Evolutionary conservation across 2,329 filamentous ascomycete species (phyloP).

Genomic region (Cadophora malorum): DNA sequence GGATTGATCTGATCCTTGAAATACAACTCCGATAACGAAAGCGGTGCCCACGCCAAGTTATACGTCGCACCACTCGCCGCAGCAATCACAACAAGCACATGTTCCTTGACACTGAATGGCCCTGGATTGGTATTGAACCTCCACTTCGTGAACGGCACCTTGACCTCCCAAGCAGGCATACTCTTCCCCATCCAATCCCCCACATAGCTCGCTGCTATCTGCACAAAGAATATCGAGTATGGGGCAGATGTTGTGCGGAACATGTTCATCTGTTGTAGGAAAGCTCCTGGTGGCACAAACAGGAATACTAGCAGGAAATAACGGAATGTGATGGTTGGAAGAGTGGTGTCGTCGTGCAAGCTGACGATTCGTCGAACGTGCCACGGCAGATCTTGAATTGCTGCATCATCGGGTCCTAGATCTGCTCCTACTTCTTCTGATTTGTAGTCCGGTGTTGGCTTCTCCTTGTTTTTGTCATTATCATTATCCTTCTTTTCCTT

Average conservation of each 20-base stretch:
- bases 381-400: conserved; percentile 59
- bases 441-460: conserved; percentile 5
- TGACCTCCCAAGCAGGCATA: conserved; percentile 54
- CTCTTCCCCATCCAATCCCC: conserved; percentile 52
- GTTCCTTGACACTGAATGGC: conserved; percentile 43
- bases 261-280: conserved; percentile 61
- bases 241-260: conserved; percentile 60
- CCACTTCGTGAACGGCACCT: conserved; percentile 48
- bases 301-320: conserved; percentile 62
- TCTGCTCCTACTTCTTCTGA: conserved; percentile 21
- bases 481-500: background rate
- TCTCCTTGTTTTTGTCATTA: background rate
- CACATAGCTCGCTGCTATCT: conserved; percentile 55
- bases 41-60: conserved; percentile 57
- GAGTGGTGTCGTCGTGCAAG: conserved; percentile 60
- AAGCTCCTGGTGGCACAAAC: conserved; percentile 63
- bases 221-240: conserved; percentile 68
- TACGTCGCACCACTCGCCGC: conserved; percentile 60
- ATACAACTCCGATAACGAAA: conserved; percentile 63
- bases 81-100: conserved; percentile 50
- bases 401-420: conserved; percentile 50
- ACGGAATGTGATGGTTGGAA: conserved; percentile 64
- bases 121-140: conserved; percentile 49
- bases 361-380: conserved; percentile 63
- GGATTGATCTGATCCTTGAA: conserved; percentile 59